Percentiles rank a stretch among this genome's conserved stretches.
phyloP scores from a whole-genome alignment of 176 grass and related monocot species.

The Carex littledalei region DNA sequence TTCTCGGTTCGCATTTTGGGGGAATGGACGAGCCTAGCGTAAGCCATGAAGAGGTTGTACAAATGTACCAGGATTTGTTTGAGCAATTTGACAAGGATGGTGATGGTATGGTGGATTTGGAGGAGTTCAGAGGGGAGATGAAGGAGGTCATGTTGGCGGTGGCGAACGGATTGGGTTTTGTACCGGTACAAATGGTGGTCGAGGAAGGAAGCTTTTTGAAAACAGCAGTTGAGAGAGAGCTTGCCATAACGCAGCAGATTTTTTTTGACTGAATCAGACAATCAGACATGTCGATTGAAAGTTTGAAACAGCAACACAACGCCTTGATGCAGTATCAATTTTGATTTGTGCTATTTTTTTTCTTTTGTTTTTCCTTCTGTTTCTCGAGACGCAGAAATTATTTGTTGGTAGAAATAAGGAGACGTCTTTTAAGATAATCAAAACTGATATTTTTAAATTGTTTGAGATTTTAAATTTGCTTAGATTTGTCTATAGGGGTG shows the following conservation, averaged over 20 bases:
- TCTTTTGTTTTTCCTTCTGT: neutral
- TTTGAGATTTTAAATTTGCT: neutral
- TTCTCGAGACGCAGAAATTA: neutral
- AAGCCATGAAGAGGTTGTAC: constrained; percentile 29
- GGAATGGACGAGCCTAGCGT: constrained; percentile 32
- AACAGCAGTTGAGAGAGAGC: constrained; percentile 48
- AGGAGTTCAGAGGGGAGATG: constrained; percentile 77
- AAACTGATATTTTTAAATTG: neutral
- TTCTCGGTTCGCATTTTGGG: constrained; percentile 50
- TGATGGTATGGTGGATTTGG: constrained; percentile 41
- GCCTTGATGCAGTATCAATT: neutral
- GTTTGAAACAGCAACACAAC: neutral
- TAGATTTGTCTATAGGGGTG: too few species aligned
- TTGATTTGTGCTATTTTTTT: constrained; percentile 4
- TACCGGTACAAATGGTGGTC: constrained; percentile 67
- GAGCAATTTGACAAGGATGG: constrained; percentile 61
- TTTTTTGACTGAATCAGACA: neutral
- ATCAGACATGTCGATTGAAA: neutral
- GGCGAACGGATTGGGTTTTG: constrained; percentile 46
- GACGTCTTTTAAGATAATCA: neutral
- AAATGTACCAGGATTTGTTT: constrained; percentile 44
- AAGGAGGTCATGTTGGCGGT: constrained; percentile 85
- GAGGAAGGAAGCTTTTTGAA: constrained; percentile 75
- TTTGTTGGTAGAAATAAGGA: neutral
- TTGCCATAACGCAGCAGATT: neutral